A percentile compares a stretch with the other conserved stretches of the same genome.
phyloP scores from a whole-genome alignment of 257 asterid genomes.

The Lavandula angustifolia region DNA sequence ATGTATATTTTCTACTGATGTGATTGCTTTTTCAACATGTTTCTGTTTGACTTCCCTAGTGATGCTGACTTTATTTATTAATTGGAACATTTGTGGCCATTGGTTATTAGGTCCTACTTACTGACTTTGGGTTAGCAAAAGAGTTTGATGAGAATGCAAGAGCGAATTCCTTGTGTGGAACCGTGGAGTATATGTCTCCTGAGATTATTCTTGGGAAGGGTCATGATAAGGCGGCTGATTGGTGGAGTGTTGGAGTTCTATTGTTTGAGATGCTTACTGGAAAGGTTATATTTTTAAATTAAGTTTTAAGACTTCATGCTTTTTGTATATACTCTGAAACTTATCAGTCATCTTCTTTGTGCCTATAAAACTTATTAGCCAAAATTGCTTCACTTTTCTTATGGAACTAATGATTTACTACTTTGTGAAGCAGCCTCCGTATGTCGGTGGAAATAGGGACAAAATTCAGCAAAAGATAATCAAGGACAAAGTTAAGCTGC shows the following conservation, averaged over 20 bases:
- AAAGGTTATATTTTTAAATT: conserved; percentile 39
- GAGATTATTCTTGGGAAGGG: conserved; percentile 73
- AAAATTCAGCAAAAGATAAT: conserved; percentile 60
- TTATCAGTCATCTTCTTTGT: not conserved
- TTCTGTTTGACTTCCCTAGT: not conserved
- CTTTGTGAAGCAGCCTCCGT: conserved; percentile 49
- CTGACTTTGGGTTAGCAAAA: conserved; percentile 70
- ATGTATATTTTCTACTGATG: conserved; percentile 41
- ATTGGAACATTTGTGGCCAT: conserved; percentile 9
- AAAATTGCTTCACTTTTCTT: not conserved
- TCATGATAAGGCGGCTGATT: conserved; percentile 70
- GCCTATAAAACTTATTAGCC: not conserved
- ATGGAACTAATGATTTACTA: conserved; percentile 3
- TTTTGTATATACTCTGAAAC: not conserved
- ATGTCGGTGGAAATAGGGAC: conserved; percentile 56
- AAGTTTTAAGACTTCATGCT: not conserved
- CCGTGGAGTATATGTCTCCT: conserved; percentile 73
- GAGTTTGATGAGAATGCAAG: conserved; percentile 52
- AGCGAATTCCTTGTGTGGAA: conserved; percentile 66
- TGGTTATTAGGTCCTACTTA: conserved; percentile 37
- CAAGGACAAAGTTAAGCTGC: conserved; percentile 61
- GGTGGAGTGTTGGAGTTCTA: conserved; percentile 73
- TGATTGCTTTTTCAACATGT: conserved; percentile 4
- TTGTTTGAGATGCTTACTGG: conserved; percentile 67
- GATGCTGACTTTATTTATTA: conserved; percentile 11